phyloP scores from a whole-genome alignment of 805 yeast genomes.

The Middelhovenomyces tepae region DNA sequence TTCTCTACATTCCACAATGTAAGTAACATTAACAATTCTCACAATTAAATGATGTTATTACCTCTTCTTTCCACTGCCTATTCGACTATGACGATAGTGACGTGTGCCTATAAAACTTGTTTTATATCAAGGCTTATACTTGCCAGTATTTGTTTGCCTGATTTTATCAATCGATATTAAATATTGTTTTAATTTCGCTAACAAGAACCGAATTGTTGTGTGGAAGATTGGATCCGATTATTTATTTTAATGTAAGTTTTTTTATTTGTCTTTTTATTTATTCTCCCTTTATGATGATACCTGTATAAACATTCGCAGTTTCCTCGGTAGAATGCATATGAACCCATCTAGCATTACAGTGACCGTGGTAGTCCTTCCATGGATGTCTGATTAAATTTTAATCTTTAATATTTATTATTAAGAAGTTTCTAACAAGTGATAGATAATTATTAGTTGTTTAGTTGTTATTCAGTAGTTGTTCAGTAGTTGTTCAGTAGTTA shows the following conservation, averaged over 20 bases:
- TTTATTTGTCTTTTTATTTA: constrained; percentile 1
- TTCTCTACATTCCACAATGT: too few species aligned
- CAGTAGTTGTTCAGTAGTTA: too few species aligned
- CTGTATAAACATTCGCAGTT: constrained; percentile 35
- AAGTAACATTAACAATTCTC: too few species aligned
- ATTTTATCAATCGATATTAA: constrained; percentile 2
- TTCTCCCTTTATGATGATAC: constrained; percentile 27
- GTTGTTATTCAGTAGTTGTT: too few species aligned
- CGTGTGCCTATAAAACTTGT: constrained; percentile 23
- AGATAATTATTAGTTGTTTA: constrained; percentile 1
- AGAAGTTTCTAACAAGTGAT: background rate
- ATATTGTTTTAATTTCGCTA: background rate
- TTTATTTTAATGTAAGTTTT: background rate
- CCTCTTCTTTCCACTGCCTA: constrained; percentile 31
- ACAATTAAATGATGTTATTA: constrained; percentile 30
- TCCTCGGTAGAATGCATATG: constrained; percentile 35
- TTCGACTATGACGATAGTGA: constrained; percentile 33
- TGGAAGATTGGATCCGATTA: constrained; percentile 2
- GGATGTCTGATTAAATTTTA: constrained; percentile 31
- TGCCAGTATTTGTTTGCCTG: constrained; percentile 32
- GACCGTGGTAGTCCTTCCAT: constrained; percentile 35
- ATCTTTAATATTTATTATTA: background rate
- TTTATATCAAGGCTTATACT: constrained; percentile 28
- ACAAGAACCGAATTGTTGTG: constrained; percentile 1
- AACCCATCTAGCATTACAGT: constrained; percentile 33